A percentile compares a stretch with the other conserved stretches of the same genome.
Conservation (phyloP, 768 basidiomycete species). For the Omphalotus guepiniiformis region DNA sequence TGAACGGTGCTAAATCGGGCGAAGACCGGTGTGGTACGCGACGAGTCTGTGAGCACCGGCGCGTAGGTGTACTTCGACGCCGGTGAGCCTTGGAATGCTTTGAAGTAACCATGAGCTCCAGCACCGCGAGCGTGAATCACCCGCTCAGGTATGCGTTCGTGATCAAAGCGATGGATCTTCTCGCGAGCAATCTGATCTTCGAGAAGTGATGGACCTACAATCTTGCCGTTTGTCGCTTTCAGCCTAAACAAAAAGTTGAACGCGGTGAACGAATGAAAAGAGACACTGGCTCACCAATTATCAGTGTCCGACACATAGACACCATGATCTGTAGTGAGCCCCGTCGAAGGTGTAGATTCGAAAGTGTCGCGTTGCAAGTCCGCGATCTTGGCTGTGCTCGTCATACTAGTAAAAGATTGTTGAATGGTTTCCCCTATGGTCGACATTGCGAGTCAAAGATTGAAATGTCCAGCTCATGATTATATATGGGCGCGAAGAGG, state of each 20-base stretch:
- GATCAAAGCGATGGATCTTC: conserved; percentile 79
- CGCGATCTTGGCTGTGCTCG: conserved; percentile 28
- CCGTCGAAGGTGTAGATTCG: conserved; percentile 22
- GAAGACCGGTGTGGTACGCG: conserved; percentile 71
- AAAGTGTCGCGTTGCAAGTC: conserved; percentile 31
- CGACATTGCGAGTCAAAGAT: background rate
- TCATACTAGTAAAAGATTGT: conserved; percentile 19
- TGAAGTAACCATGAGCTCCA: conserved; percentile 83
- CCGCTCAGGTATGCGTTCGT: conserved; percentile 88
- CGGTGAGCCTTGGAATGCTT: conserved; percentile 53
- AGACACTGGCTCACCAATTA: conserved; percentile 45
- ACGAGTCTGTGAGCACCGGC: conserved; percentile 66
- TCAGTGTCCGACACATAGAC: conserved; percentile 58
- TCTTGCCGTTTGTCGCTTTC: conserved; percentile 40
- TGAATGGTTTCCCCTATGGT: background rate
- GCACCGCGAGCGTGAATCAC: conserved; percentile 55
- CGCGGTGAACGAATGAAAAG: background rate
- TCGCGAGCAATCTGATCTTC: conserved; percentile 74
- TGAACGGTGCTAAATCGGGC: conserved; percentile 85
- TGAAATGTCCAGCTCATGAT: background rate
- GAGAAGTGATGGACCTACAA: conserved; percentile 67
- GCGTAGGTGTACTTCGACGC: conserved; percentile 72
- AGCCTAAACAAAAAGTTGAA: conserved; percentile 38
- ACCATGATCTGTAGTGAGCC: conserved; percentile 61
- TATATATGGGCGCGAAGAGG: too few species aligned